A percentile compares a stretch with the other conserved stretches of the same genome.
phyloP scores from a whole-genome alignment of 495 filamentous ascomycete species.

The Melanomma pulvis-pyrius region DNA sequence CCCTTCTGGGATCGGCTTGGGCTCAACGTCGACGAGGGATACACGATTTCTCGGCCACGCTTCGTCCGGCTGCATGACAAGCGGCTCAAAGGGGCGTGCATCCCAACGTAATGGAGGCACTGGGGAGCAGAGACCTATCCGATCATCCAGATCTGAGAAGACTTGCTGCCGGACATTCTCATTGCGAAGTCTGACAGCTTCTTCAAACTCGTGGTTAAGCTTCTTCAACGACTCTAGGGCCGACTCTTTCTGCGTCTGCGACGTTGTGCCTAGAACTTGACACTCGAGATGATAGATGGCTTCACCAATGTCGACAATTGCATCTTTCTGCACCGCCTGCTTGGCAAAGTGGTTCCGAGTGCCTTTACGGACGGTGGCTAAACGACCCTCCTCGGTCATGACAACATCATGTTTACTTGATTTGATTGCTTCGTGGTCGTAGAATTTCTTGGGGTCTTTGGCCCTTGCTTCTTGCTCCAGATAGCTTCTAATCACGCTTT shows the following conservation, averaged over 20 bases:
- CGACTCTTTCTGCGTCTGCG: conserved; percentile 32
- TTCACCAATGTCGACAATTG: conserved; percentile 24
- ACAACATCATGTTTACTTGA: not conserved
- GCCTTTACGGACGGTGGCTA: not conserved
- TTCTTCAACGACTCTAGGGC: conserved; percentile 22
- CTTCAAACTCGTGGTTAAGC: conserved; percentile 15
- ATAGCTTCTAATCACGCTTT: not conserved
- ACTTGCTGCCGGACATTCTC: not conserved
- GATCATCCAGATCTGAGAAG: conserved; percentile 51
- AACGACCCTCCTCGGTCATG: not conserved
- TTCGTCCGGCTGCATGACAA: conserved; percentile 56
- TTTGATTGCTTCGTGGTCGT: not conserved
- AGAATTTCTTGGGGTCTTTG: conserved; percentile 2
- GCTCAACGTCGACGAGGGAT: conserved; percentile 47
- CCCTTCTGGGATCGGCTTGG: conserved; percentile 21
- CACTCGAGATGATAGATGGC: conserved; percentile 29
- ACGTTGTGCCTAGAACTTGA: conserved; percentile 6
- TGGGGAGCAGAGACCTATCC: conserved; percentile 47
- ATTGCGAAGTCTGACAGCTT: not conserved
- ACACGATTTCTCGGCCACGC: conserved; percentile 53
- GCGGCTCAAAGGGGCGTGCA: conserved; percentile 61
- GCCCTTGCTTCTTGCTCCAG: not conserved
- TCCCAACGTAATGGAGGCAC: conserved; percentile 64
- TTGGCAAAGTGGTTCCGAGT: not conserved
- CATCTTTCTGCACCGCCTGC: not conserved